Evolutionary conservation across 805 yeast genomes (phyloP), one percentile per base, ranked within the genome.

Genomic region (Metschnikowia borealis): DNA sequence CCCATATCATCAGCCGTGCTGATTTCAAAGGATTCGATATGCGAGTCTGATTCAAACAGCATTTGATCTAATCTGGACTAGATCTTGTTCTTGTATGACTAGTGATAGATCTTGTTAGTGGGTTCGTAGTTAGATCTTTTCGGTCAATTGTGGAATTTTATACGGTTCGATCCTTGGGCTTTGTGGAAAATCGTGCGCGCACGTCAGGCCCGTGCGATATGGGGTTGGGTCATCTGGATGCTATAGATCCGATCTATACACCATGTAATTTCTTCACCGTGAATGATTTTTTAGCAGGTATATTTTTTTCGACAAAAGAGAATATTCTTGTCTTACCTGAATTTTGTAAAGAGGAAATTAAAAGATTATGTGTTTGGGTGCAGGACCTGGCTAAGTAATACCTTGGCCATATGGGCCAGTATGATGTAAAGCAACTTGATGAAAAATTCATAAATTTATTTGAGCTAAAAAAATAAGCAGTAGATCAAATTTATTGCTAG

Each of bases 101-200:
- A 26, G 29, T 26, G 10, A 26, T 26, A 26, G 29, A 26, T 26
- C 29, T 26, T 26, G 29, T 5, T 10, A 6, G 38, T n/a, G 7
- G n/a, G 31, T 23, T 37, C 20, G 32, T 38, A n/a, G 31, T 38
- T 20, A 26, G 29, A 26, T 26, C 29, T 26, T 8, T 26, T 1
- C 29, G 29, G 29, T 26, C 29, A 26, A 26, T 11, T 26, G 29
- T 26, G 29, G 10, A 3, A 26, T 26, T 26, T 26, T 26, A 38
- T 21, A 23, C 32, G 15, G 17, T 38, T 23, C 18, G 21, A 20
- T 21, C 41, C 21, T 23, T 14, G 31, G 41, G 20, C 44, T 41
- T 42, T 42, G 45, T 42, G 45, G 45, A 42, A 42, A 42, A 42
- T 11, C 45, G 45, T 33, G 45, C 45, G 45, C 45, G 45, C 45